phyloP scores from a whole-genome alignment of 805 yeast species.

The Wickerhamomyces chambardii region DNA sequence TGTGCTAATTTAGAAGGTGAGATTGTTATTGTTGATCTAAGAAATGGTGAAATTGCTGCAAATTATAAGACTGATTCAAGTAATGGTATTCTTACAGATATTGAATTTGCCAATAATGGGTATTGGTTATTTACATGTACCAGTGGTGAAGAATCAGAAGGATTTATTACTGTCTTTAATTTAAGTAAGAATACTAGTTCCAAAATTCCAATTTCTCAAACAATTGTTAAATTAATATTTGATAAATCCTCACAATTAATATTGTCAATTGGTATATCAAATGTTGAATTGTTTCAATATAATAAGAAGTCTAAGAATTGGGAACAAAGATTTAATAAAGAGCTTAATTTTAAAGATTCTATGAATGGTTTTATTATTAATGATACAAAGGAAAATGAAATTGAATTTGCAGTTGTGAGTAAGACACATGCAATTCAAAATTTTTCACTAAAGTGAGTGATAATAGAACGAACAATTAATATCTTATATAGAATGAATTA shows the following conservation, averaged over 20 bases:
- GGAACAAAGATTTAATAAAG: conserved; percentile 4
- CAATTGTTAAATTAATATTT: conserved; percentile 2
- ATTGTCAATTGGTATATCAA: conserved; percentile 2
- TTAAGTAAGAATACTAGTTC: conserved; percentile 28
- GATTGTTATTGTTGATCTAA: conserved; percentile 24
- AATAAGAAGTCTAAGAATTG: conserved; percentile 12
- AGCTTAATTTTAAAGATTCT: conserved; percentile 2
- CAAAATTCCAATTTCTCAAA: not conserved
- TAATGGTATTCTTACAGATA: conserved; percentile 5
- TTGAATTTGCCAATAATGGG: conserved; percentile 55
- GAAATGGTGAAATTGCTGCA: conserved; percentile 22
- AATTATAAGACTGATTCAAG: conserved; percentile 8
- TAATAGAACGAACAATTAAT: no score
- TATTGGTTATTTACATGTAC: conserved; percentile 41
- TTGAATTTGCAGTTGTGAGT: not conserved
- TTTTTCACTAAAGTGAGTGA: no score
- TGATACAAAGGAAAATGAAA: not conserved
- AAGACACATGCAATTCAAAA: not conserved
- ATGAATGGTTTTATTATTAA: not conserved
- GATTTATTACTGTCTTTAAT: conserved; percentile 34
- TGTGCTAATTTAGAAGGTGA: conserved; percentile 20
- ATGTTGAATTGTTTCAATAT: conserved; percentile 12
- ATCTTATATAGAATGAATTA: not conserved
- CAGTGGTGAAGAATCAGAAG: conserved; percentile 11
- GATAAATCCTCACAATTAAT: conserved; percentile 16